Conservation (phyloP, 805 yeast genomes). For the Candida sakaeoensis region DNA sequence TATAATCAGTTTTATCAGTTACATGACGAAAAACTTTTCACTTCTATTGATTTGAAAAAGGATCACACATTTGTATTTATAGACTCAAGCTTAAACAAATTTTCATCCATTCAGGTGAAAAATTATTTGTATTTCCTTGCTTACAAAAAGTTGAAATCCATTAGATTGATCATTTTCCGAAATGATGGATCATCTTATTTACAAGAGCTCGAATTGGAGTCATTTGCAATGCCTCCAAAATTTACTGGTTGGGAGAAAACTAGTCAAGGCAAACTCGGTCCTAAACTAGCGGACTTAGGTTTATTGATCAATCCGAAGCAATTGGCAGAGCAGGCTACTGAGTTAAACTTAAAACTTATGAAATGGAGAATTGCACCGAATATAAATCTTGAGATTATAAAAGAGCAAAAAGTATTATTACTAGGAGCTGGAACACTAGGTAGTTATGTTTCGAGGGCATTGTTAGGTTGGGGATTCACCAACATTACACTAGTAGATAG, state of each 20-base stretch:
- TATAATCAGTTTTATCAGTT: slow-evolving; percentile 14
- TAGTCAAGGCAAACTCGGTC: slow-evolving; percentile 64
- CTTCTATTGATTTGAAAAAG: neutral
- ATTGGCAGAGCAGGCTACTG: slow-evolving; percentile 88
- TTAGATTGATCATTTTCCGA: slow-evolving; percentile 25
- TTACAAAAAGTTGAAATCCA: slow-evolving; percentile 15
- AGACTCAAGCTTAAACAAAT: slow-evolving; percentile 27
- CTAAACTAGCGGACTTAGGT: slow-evolving; percentile 81
- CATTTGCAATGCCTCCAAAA: slow-evolving; percentile 28
- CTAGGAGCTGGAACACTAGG: slow-evolving; percentile 98
- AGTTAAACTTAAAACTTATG: slow-evolving; percentile 86
- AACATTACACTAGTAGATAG: slow-evolving; percentile 85
- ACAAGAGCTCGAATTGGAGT: slow-evolving; percentile 15
- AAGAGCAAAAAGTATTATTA: slow-evolving; percentile 59
- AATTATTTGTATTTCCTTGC: slow-evolving; percentile 54
- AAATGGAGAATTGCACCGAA: slow-evolving; percentile 93
- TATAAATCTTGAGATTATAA: slow-evolving; percentile 63
- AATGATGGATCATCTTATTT: slow-evolving; percentile 15
- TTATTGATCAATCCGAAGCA: slow-evolving; percentile 75
- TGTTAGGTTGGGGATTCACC: slow-evolving; percentile 93
- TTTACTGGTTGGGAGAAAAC: slow-evolving; percentile 92
- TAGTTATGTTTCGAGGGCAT: slow-evolving; percentile 78
- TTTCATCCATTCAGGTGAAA: slow-evolving; percentile 52
- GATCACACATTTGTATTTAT: slow-evolving; percentile 23
- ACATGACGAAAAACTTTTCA: slow-evolving; percentile 6